Evolutionary conservation across 1,284 basidiomycete species (phyloP).

Genomic region (Erythrobasidium hasegawianum): DNA sequence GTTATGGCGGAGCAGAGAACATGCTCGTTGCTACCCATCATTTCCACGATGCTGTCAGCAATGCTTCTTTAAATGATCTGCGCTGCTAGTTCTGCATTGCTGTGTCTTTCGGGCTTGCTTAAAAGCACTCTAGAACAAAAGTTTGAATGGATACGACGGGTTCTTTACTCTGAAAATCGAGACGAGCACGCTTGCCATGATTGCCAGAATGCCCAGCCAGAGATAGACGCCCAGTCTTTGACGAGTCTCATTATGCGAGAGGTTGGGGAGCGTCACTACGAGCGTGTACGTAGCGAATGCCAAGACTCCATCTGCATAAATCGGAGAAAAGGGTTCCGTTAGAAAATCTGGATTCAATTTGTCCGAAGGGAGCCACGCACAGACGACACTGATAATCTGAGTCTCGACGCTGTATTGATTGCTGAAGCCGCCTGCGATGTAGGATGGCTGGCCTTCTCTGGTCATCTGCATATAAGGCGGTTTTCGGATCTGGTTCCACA

Average conservation of each 20-base stretch:
- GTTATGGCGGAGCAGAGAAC: no score
- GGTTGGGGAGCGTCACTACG: conserved; percentile 72
- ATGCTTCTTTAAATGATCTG: no score
- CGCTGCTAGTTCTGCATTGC: no score
- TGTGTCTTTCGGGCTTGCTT: no score
- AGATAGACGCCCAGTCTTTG: conserved; percentile 85
- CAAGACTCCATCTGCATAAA: conserved; percentile 76
- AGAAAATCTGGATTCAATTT: no score
- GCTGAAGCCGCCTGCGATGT: conserved; percentile 83
- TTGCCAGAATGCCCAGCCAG: conserved; percentile 76
- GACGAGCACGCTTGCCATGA: conserved; percentile 82
- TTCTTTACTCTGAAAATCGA: conserved; percentile 82
- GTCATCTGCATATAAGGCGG: conserved; percentile 64
- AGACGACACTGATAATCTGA: conserved; percentile 78
- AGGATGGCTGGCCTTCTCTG: conserved; percentile 57
- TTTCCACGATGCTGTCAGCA: no score
- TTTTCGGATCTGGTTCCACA: conserved; percentile 92
- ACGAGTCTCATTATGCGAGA: conserved; percentile 62
- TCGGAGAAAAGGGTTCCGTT: no score
- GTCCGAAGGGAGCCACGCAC: no score
- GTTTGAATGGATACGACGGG: conserved; percentile 36
- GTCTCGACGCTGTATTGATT: conserved; percentile 91
- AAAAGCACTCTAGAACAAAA: conserved; percentile 22
- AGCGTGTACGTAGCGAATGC: conserved; percentile 78
- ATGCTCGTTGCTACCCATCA: no score